Conservation (phyloP, 352 stramenopile genomes). For the Pilasporangium apinafurcum region DNA sequence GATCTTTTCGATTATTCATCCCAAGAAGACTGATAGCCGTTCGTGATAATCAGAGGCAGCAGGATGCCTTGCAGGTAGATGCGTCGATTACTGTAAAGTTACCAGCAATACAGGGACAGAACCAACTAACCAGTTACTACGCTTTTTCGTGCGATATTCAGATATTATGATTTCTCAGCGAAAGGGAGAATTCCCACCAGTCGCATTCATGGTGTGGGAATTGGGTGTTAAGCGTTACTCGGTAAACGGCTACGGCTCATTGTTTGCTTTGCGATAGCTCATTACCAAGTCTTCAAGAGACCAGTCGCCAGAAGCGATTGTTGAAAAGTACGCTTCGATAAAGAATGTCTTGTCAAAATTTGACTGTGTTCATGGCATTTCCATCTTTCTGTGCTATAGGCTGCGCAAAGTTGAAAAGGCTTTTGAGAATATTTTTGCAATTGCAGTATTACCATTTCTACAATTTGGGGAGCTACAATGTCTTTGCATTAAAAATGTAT, state of each 20-base stretch:
- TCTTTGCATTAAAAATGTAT: constrained; percentile 22
- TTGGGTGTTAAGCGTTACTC: background rate
- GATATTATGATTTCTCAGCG: constrained; percentile 77
- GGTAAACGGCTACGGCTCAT: background rate
- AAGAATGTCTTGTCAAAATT: background rate
- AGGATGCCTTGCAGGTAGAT: constrained; percentile 47
- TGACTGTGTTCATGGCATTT: no score
- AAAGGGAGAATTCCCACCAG: constrained; percentile 55
- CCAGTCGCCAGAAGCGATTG: constrained; percentile 24
- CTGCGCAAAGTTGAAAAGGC: constrained; percentile 49
- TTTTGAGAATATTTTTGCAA: constrained; percentile 47
- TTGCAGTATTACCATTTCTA: constrained; percentile 39
- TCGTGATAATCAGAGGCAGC: constrained; percentile 20
- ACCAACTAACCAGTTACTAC: background rate
- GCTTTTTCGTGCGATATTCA: constrained; percentile 10
- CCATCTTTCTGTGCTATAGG: no score
- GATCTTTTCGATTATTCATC: background rate
- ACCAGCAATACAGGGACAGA: no score
- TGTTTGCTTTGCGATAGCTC: background rate
- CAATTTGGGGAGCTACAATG: constrained; percentile 39
- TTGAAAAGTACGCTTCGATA: constrained; percentile 26
- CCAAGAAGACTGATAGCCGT: background rate
- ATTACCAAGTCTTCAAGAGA: constrained; percentile 20
- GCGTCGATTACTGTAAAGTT: background rate
- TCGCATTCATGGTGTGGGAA: constrained; percentile 53